Evolutionary conservation across 2,329 filamentous ascomycete species (phyloP).

Genomic region (Fusarium sp.): DNA sequence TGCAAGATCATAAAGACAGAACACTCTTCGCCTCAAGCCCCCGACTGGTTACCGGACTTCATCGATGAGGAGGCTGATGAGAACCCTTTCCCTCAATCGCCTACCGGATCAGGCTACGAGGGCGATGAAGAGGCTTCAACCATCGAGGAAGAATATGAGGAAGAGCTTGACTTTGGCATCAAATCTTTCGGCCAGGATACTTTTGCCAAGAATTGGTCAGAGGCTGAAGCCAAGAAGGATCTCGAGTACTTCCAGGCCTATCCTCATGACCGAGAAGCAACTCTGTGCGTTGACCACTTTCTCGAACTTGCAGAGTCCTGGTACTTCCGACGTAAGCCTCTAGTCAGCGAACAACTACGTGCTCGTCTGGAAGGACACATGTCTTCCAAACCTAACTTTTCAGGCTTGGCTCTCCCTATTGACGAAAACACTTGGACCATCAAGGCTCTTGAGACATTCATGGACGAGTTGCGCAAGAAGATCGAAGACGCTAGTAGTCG

Average conservation of each 20-base stretch:
- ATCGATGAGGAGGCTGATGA: neutral
- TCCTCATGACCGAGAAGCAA: conserved; percentile 35
- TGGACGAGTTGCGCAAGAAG: neutral
- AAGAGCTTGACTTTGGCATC: neutral
- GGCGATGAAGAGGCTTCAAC: neutral
- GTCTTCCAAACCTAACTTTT: conserved; percentile 14
- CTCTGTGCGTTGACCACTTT: conserved; percentile 34
- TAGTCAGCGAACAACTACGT: conserved; percentile 6
- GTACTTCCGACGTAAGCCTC: conserved; percentile 21
- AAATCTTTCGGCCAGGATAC: conserved; percentile 26
- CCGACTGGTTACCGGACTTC: neutral
- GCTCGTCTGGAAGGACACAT: neutral
- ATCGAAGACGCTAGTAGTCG: neutral
- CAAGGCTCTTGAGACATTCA: conserved; percentile 12
- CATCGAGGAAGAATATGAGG: neutral
- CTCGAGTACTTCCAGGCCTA: conserved; percentile 39
- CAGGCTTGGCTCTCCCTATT: conserved; percentile 21
- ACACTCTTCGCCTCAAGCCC: neutral
- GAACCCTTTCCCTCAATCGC: neutral
- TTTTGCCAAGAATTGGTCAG: conserved; percentile 1
- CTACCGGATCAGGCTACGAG: neutral
- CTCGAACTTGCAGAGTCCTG: conserved; percentile 28
- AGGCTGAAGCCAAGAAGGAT: neutral
- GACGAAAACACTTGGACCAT: conserved; percentile 18
- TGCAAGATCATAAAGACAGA: conserved; percentile 10